Base-by-base conservation (phyloP, 805 yeast species). In the Pichia membranifaciens region DNA sequence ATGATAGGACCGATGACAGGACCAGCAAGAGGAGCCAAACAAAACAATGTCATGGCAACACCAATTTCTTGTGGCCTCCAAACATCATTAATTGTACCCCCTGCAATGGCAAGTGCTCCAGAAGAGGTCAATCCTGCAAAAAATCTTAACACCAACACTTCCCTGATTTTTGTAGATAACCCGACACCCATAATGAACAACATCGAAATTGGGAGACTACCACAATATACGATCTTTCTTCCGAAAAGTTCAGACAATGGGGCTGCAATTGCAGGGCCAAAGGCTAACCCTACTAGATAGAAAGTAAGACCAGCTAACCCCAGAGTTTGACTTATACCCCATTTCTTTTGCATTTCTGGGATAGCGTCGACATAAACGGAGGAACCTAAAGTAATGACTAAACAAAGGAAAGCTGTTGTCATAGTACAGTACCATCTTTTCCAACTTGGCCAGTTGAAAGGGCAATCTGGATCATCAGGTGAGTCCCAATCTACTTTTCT, bases 71-170 rank as follows among this genome's bases (percentile, higher is more conserved):
- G 74, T 31, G 81, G 78, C 18, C 72, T 75, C 81, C 90, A 88
- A 41, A 87, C 65, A 66, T 88, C 96, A 46, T 82, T 69, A 51
- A 88, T 78, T 5, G 93, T 81, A 53, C 96, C 96, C 45, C 90
- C 88, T 12, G 88, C 91, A 54, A 86, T 79, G 9, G 95, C 82
- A 67, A 88, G 72, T 2, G 90, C 88, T 3, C 93, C 95, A 1
- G 90, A 81, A 1, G 93, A 87, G 42, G 82, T 74, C 25, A 82
- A 72, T 0, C 95, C 95, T 18, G 84, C 71, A 56, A 88, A 77
- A 58, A 85, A 84, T 56, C 96, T 68, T 39, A 86, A 69, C 5
- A 88, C 81, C 41, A 87, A 66, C 25, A 85, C 71, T 10, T 76
- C 70, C 49, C 78, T 70, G 54, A 85, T 81, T 54, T 83, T 79